Conservation (phyloP, 805 yeast genomes). For the Saccharomycopsis babjevae region DNA sequence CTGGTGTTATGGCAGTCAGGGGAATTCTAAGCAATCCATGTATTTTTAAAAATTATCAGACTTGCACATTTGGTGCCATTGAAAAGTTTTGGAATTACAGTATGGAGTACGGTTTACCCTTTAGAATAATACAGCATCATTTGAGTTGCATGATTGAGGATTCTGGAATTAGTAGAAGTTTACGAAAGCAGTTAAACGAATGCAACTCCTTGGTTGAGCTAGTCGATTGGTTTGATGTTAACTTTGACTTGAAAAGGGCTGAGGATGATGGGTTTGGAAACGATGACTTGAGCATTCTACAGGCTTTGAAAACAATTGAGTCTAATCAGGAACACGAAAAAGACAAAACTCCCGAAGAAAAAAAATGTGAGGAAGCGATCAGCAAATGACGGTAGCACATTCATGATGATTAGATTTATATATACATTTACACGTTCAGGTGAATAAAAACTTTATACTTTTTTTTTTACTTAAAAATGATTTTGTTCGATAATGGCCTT, state of each 20-base stretch:
- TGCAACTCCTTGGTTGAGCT: constrained; percentile 48
- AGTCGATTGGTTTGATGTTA: constrained; percentile 71
- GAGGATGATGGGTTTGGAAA: constrained; percentile 65
- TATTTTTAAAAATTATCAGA: constrained; percentile 53
- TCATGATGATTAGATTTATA: background rate
- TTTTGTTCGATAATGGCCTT: no score
- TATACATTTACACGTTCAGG: no score
- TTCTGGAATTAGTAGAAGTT: constrained; percentile 31
- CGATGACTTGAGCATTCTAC: constrained; percentile 12
- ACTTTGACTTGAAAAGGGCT: constrained; percentile 54
- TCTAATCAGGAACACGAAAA: background rate
- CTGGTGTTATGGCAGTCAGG: constrained; percentile 94
- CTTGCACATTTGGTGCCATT: constrained; percentile 85
- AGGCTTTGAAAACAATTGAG: background rate
- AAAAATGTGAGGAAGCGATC: background rate
- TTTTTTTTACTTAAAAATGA: background rate
- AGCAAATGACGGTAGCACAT: background rate
- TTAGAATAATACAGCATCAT: constrained; percentile 78
- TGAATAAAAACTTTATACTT: no score
- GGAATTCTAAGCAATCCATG: constrained; percentile 85
- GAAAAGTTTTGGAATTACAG: constrained; percentile 76
- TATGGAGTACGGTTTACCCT: constrained; percentile 76
- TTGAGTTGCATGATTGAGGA: constrained; percentile 72
- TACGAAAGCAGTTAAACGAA: constrained; percentile 56
- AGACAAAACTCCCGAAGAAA: background rate